A percentile compares a stretch with the other conserved stretches of the same genome.
Conservation (phyloP, 192 early-diverging fungal genomes). For the Coemansia sp. region DNA sequence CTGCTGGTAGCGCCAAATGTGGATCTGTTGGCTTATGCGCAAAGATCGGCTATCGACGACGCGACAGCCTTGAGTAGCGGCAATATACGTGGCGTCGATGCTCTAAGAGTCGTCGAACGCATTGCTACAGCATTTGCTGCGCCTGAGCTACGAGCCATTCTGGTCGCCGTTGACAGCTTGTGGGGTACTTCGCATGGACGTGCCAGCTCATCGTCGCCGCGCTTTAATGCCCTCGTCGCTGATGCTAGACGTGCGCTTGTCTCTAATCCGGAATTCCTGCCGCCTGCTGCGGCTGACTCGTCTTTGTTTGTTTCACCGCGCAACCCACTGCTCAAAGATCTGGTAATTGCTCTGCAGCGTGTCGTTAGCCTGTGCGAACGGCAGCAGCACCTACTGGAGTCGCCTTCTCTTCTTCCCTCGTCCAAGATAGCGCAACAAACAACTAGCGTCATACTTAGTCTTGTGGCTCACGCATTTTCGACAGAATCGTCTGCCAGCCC, state of each 20-base stretch:
- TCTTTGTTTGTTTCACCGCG: constrained; percentile 11
- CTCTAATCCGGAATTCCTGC: neutral
- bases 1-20: constrained; percentile 18
- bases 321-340: constrained; percentile 4
- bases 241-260: neutral
- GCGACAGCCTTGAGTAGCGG: constrained; percentile 12
- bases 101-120: constrained; percentile 34
- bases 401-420: neutral
- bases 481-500: constrained; percentile 7
- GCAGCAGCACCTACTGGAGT: constrained; percentile 32
- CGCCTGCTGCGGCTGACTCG: neutral
- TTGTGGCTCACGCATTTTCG: constrained; percentile 22
- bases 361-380: constrained; percentile 33
- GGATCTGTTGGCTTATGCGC: constrained; percentile 22
- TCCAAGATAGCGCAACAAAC: no score
- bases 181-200: neutral
- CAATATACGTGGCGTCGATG: constrained; percentile 14
- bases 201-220: neutral
- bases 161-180: constrained; percentile 23
- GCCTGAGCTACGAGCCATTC: constrained; percentile 27
- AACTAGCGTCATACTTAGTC: constrained; percentile 1
- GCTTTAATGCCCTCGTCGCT: neutral
- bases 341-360: constrained; percentile 19
- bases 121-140: constrained; percentile 28
- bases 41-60: constrained; percentile 16